Base-by-base conservation (phyloP, 2,329 filamentous ascomycete genomes). In the Coniella lustricola region DNA sequence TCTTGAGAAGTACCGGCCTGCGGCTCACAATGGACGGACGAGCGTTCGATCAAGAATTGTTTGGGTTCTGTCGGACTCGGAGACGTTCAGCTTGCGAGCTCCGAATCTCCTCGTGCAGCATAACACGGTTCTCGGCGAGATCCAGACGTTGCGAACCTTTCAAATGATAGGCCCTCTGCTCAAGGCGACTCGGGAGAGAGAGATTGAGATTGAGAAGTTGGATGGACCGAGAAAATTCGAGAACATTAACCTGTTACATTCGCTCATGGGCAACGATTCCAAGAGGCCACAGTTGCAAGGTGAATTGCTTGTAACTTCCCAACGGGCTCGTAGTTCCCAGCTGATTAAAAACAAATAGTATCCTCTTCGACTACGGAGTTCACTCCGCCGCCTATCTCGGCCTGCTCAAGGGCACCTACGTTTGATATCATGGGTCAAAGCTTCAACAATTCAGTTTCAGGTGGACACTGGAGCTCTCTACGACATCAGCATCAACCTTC, bases 241-340 rank as follows among this genome's bases (percentile, higher is more conserved):
- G 25, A 44, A 49, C 14, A 40, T 49, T 35, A 37, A 22, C 34
- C n/a, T 49, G 35, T 44, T 49, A 31, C 47, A 49, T 16, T 44
- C 47, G 16, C 44, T 49, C 3, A 34, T 49, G 40, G 40, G 34
- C 25, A 10, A 29, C 25, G 25, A 29, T 29, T 29, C 25, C 5
- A 29, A 10, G 10, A 29, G 10, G 25, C 10, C 25, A 29, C 25
- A 29, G 25, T 29, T 29, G 25, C 25, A 29, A 29, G 25, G 25
- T 29, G 10, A 10, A 29, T 29, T 5, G 5, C 5, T 10, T 29
- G 25, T 10, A 5, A 10, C 25, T 29, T 10, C 25, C 25, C 10
- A 10, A 5, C 5, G 25, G 25, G 25, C 10, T 29, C 10, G 25
- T 29, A 29, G 25, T 29, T 29, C 25, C 5, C 25, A 29, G 25